Conservation (phyloP, 2,329 filamentous ascomycete species). For the Ophiostoma quercus region DNA sequence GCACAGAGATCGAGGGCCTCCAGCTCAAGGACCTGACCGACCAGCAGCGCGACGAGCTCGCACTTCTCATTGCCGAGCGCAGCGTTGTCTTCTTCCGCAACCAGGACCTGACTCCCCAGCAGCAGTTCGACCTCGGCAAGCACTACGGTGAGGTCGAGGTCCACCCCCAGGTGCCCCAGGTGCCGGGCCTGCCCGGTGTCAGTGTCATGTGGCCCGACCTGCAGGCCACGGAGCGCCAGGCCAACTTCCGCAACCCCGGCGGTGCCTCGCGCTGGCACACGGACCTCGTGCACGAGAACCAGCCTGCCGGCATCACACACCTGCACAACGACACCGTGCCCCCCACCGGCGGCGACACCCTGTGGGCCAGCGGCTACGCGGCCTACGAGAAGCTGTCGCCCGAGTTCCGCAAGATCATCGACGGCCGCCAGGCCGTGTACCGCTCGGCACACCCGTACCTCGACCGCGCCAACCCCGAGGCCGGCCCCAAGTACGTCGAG, state of each 20-base stretch:
- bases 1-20: slow-evolving; percentile 59
- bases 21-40: slow-evolving; percentile 58
- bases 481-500: slow-evolving; percentile 62
- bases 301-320: slow-evolving; percentile 66
- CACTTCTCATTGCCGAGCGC: slow-evolving; percentile 56
- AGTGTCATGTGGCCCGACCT: slow-evolving; percentile 67
- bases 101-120: slow-evolving; percentile 56
- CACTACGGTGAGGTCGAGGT: slow-evolving; percentile 62
- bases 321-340: slow-evolving; percentile 65
- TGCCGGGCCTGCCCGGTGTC: slow-evolving; percentile 60
- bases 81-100: slow-evolving; percentile 64
- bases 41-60: slow-evolving; percentile 57
- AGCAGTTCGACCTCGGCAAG: slow-evolving; percentile 59
- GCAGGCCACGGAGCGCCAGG: slow-evolving; percentile 53
- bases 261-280: slow-evolving; percentile 65
- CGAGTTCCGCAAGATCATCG: slow-evolving; percentile 63
- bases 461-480: slow-evolving; percentile 55
- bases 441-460: slow-evolving; percentile 62
- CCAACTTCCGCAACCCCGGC: slow-evolving; percentile 61
- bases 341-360: slow-evolving; percentile 61
- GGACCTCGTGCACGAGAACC: slow-evolving; percentile 65
- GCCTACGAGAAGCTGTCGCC: slow-evolving; percentile 71
- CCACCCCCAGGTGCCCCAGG: slow-evolving; percentile 66
- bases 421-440: slow-evolving; percentile 61
- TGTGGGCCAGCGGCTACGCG: slow-evolving; percentile 66